A percentile compares a stretch with the other conserved stretches of the same genome.
Evolutionary conservation across 352 stramenopile genomes (phyloP).

Genomic region (Sclerospora graminicola): DNA sequence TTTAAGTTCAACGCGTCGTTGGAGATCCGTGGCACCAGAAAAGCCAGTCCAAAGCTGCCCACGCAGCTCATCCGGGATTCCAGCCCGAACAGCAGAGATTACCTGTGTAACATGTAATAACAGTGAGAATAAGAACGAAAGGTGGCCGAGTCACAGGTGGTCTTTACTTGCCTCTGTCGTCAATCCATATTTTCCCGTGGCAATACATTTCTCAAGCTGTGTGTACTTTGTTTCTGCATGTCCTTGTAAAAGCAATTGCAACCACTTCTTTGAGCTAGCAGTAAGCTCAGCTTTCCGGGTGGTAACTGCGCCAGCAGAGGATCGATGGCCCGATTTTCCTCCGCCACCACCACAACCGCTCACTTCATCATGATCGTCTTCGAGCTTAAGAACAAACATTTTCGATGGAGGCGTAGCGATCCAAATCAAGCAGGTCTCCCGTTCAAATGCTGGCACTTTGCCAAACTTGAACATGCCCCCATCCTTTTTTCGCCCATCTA

Average conservation of each 20-base stretch:
- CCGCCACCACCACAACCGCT: constrained; percentile 7
- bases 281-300: constrained; percentile 46
- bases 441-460: constrained; percentile 45
- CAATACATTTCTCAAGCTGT: constrained; percentile 68
- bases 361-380: constrained; percentile 47
- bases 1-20: constrained; percentile 51
- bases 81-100: constrained; percentile 57
- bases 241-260: constrained; percentile 56
- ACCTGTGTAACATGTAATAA: constrained; percentile 28
- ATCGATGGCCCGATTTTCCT: constrained; percentile 13
- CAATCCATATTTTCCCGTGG: constrained; percentile 41
- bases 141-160: neutral
- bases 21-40: constrained; percentile 45
- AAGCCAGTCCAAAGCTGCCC: constrained; percentile 70
- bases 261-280: constrained; percentile 62
- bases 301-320: constrained; percentile 12
- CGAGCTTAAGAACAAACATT: constrained; percentile 74
- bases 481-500: constrained; percentile 70
- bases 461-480: constrained; percentile 59
- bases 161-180: constrained; percentile 40
- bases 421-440: constrained; percentile 65
- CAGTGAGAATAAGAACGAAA: neutral
- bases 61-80: constrained; percentile 68
- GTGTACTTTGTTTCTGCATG: constrained; percentile 79
- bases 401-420: constrained; percentile 77